Conservation (phyloP, 768 basidiomycete species). For the Scleroderma bovista region DNA sequence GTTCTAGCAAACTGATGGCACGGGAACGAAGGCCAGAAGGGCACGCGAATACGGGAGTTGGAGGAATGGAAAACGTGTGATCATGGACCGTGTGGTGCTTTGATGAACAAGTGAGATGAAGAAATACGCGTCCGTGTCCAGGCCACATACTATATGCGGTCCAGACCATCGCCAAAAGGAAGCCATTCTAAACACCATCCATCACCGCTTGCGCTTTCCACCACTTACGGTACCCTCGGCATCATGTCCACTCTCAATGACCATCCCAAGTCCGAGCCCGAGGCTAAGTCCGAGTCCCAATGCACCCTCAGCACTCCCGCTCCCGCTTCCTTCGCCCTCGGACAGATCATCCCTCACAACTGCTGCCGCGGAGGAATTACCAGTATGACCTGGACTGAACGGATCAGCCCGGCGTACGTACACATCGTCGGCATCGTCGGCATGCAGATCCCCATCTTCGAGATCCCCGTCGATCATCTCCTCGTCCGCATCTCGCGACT, state of each 20-base stretch:
- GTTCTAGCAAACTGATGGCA: no score
- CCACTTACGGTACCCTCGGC: background rate
- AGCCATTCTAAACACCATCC: background rate
- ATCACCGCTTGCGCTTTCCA: slow-evolving; percentile 3
- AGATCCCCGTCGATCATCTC: slow-evolving; percentile 25
- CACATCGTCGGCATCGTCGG: slow-evolving; percentile 6
- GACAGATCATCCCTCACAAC: background rate
- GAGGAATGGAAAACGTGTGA: no score
- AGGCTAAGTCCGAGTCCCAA: background rate
- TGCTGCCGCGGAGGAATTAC: background rate
- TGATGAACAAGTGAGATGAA: no score
- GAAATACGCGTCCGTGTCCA: no score
- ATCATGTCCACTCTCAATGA: background rate
- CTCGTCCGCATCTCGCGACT: slow-evolving; percentile 13
- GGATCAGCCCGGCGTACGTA: background rate
- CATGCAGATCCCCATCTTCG: slow-evolving; percentile 3
- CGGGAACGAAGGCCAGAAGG: no score
- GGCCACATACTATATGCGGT: no score
- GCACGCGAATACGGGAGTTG: no score
- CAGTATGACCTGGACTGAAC: background rate
- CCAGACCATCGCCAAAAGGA: no score
- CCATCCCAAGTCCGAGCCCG: background rate
- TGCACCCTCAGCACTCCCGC: background rate
- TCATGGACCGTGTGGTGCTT: no score
- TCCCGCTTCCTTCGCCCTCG: background rate